phyloP scores from a whole-genome alignment of 257 asterid genomes.

The Galeopsis tetrahit region DNA sequence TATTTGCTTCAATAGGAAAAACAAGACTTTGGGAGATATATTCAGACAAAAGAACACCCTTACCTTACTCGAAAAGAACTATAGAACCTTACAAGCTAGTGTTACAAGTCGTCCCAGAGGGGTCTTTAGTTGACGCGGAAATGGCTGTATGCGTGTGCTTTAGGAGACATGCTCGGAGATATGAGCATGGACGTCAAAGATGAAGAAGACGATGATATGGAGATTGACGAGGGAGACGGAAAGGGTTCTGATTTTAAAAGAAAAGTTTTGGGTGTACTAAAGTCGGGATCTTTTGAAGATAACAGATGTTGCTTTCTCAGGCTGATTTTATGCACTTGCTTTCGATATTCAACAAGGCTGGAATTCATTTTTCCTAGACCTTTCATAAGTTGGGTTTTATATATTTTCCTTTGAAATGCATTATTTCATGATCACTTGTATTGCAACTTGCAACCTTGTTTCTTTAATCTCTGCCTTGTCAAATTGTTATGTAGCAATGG shows the following conservation, averaged over 20 bases:
- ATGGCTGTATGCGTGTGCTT: slow-evolving; percentile 61
- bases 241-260: slow-evolving; percentile 70
- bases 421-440: background rate
- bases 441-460: too few species aligned
- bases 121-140: slow-evolving; percentile 51
- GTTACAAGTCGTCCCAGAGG: slow-evolving; percentile 57
- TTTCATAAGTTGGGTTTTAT: background rate
- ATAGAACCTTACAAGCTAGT: slow-evolving; percentile 83
- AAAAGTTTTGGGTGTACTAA: slow-evolving; percentile 62
- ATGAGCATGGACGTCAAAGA: slow-evolving; percentile 62
- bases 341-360: slow-evolving; percentile 58
- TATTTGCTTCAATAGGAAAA: slow-evolving; percentile 90
- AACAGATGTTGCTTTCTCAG: background rate
- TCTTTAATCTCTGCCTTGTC: too few species aligned
- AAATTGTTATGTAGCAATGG: background rate
- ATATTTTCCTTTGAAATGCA: background rate
- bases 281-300: slow-evolving; percentile 10
- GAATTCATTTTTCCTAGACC: slow-evolving; percentile 77
- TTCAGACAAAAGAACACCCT: slow-evolving; percentile 78
- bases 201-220: slow-evolving; percentile 67
- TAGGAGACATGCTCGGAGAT: slow-evolving; percentile 77
- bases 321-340: slow-evolving; percentile 10
- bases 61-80: slow-evolving; percentile 81
- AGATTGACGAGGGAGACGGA: slow-evolving; percentile 68
- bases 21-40: slow-evolving; percentile 80